phyloP scores from a whole-genome alignment of 2,329 filamentous ascomycete genomes.

The Diplocarpon mali region DNA sequence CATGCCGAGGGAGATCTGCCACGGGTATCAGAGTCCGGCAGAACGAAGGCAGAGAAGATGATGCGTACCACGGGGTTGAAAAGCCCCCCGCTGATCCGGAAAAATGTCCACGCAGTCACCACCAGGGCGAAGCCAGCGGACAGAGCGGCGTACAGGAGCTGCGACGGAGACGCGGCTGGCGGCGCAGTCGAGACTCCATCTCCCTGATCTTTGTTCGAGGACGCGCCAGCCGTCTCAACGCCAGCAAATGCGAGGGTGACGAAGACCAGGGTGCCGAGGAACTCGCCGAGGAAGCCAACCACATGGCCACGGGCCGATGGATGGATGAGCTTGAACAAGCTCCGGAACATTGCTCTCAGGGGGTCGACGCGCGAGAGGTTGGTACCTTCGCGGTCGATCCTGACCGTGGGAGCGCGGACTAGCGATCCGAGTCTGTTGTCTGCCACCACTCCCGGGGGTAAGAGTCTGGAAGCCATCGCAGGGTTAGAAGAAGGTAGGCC shows the following conservation, averaged over 20 bases:
- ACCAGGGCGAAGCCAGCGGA: conserved; percentile 28
- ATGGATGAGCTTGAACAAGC: conserved; percentile 12
- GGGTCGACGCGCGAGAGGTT: conserved; percentile 14
- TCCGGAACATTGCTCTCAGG: conserved; percentile 12
- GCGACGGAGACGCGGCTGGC: conserved; percentile 5
- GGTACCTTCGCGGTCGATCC: conserved; percentile 11
- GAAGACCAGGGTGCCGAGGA: conserved; percentile 37
- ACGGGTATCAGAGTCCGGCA: background rate
- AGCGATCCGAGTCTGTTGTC: conserved; percentile 3
- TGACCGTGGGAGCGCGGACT: conserved; percentile 11
- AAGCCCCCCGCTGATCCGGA: conserved; percentile 38
- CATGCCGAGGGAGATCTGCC: conserved; percentile 30
- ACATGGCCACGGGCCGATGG: conserved; percentile 31
- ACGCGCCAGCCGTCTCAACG: conserved; percentile 18
- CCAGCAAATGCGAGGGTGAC: conserved; percentile 25
- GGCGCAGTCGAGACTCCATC: conserved; percentile 15
- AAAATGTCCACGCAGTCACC: conserved; percentile 37
- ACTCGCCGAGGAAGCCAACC: conserved; percentile 37
- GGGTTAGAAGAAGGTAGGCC: background rate
- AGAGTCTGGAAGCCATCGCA: background rate
- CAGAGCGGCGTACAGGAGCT: conserved; percentile 23
- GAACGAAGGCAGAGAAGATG: background rate
- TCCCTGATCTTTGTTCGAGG: conserved; percentile 26
- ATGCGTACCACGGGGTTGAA: conserved; percentile 37
- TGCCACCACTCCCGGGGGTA: background rate